A percentile compares a stretch with the other conserved stretches of the same genome.
Conservation (phyloP, 2,329 filamentous ascomycete genomes). For the Mollisiaceae sp. region DNA sequence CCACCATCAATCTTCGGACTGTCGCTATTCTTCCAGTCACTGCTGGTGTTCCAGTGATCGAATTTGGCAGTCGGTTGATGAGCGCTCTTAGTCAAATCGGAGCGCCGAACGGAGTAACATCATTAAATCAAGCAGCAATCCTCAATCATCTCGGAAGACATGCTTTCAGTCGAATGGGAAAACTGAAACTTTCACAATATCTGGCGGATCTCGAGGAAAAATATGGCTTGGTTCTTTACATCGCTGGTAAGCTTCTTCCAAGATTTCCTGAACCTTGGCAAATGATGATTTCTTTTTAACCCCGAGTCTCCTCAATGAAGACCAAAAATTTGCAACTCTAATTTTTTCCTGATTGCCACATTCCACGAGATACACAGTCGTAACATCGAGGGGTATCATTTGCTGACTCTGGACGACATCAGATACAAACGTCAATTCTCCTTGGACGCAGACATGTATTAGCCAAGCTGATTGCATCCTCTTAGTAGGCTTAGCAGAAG, state of each 20-base stretch:
- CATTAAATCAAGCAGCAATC: constrained; percentile 91
- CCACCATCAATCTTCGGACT: constrained; percentile 89
- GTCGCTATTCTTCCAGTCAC: constrained; percentile 92
- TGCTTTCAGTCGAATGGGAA: constrained; percentile 97
- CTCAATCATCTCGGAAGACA: constrained; percentile 93
- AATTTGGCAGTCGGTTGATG: constrained; percentile 89
- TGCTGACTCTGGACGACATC: constrained; percentile 17
- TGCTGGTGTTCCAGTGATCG: constrained; percentile 88
- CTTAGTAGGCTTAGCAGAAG: constrained; percentile 87
- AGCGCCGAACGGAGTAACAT: constrained; percentile 86
- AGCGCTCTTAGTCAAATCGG: constrained; percentile 89
- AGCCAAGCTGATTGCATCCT: constrained; percentile 96
- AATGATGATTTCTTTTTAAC: constrained; percentile 38
- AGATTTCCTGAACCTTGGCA: constrained; percentile 48
- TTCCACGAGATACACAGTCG: background rate
- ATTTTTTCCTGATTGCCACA: constrained; percentile 66
- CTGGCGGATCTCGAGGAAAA: constrained; percentile 96
- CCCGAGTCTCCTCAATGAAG: constrained; percentile 36
- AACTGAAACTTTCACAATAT: constrained; percentile 93
- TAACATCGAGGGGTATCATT: background rate
- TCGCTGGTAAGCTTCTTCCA: constrained; percentile 68
- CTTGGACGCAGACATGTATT: constrained; percentile 98
- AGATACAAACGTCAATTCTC: constrained; percentile 96
- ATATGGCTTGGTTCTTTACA: constrained; percentile 92
- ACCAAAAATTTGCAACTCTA: constrained; percentile 53